phyloP scores from a whole-genome alignment of 371 early-diverging fungal genomes.

The Furculomyces boomerangus region DNA sequence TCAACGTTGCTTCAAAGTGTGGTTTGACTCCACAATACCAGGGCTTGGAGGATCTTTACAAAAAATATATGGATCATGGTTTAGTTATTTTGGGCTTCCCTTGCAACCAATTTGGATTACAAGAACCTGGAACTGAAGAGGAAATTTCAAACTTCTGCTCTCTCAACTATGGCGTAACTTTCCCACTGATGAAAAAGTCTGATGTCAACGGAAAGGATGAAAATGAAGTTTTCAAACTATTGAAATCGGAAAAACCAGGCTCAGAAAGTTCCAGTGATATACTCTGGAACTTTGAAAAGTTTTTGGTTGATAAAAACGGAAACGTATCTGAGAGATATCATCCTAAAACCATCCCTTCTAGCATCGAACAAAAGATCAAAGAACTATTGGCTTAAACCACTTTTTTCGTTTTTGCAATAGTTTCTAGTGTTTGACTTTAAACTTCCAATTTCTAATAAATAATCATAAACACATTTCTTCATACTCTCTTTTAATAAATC shows the following conservation, averaged over 20 bases:
- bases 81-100: conserved; percentile 68
- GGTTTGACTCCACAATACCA: conserved; percentile 79
- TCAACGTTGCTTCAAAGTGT: conserved; percentile 55
- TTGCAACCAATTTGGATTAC: conserved; percentile 71
- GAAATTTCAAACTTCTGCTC: conserved; percentile 50
- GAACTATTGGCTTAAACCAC: background rate
- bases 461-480: too few species aligned
- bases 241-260: conserved; percentile 42
- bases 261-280: conserved; percentile 33
- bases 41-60: conserved; percentile 59
- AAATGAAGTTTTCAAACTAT: conserved; percentile 49
- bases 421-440: too few species aligned
- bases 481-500: too few species aligned
- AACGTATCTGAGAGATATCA: conserved; percentile 28
- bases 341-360: conserved; percentile 22
- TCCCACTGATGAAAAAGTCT: conserved; percentile 71
- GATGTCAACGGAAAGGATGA: conserved; percentile 67
- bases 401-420: background rate
- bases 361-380: conserved; percentile 12
- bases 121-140: conserved; percentile 43
- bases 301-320: conserved; percentile 35
- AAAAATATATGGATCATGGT: conserved; percentile 61
- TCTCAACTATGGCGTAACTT: conserved; percentile 47
- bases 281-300: conserved; percentile 59
- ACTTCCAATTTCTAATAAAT: too few species aligned